phyloP scores from a whole-genome alignment of 2,329 filamentous ascomycete species.

The Sphaerulina musiva region DNA sequence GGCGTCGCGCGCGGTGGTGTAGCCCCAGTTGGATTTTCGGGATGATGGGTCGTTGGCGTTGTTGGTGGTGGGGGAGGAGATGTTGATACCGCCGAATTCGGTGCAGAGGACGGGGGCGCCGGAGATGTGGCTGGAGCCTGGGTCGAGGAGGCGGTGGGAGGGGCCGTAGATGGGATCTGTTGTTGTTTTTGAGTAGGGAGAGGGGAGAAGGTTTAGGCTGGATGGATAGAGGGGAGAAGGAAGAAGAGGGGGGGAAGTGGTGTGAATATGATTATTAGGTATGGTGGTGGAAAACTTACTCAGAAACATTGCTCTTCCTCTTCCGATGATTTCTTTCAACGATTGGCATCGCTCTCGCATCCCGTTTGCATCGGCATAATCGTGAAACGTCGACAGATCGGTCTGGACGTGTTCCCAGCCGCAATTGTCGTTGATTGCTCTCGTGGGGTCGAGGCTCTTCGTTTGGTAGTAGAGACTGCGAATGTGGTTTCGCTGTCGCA shows the following conservation, averaged over 20 bases:
- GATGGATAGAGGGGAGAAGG: background rate
- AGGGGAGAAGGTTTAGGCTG: no score
- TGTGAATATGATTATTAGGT: no score
- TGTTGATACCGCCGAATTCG: constrained; percentile 64
- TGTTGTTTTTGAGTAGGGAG: no score
- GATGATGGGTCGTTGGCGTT: constrained; percentile 19
- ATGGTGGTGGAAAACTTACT: background rate
- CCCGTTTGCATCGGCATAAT: constrained; percentile 55
- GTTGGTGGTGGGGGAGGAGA: constrained; percentile 27
- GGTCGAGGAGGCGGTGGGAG: constrained; percentile 34
- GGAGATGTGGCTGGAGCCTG: constrained; percentile 46
- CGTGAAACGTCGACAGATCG: constrained; percentile 62
- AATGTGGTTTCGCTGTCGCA: constrained; percentile 58
- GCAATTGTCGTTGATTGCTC: constrained; percentile 65
- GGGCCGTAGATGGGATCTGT: constrained; percentile 37
- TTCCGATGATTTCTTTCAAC: constrained; percentile 52
- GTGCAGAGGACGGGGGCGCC: constrained; percentile 59
- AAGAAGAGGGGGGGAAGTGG: background rate
- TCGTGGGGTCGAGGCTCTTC: constrained; percentile 56
- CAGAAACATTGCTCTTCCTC: constrained; percentile 51
- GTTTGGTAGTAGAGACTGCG: constrained; percentile 58
- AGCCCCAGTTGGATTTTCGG: constrained; percentile 52
- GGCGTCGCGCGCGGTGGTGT: constrained; percentile 58
- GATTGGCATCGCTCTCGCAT: constrained; percentile 51
- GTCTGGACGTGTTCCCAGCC: constrained; percentile 63